Evolutionary conservation across 2,329 filamentous ascomycete species (phyloP), one percentile per base, ranked within the genome.

Genomic region (Cephalotrichum gorgonifer): DNA sequence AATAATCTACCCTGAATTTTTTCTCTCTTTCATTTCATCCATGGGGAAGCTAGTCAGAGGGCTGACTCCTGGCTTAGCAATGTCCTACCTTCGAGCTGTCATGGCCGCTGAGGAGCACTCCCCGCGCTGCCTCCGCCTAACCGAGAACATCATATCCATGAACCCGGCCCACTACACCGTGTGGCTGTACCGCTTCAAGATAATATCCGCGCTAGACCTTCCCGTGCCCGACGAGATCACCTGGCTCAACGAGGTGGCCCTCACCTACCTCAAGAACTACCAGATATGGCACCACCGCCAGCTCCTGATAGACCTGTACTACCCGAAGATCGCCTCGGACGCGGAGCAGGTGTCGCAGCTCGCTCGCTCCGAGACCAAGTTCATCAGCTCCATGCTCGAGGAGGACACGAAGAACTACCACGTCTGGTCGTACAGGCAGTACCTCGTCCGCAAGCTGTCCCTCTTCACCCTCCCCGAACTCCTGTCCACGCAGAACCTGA

Each of bases 81-180:
- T 95, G 69, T 83, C 86, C 42, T 98, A 97, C 67, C 79, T 98
- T 48, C 86, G 93, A 53, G 90, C 93, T 53, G 79, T 95, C 57
- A 98, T 98, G 91, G 86, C 87, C 14, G 74, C 73, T 44, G 85
- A 94, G 62, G 93, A 98, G 66, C 78, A 85, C 71, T 89, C 86
- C 23, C 76, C 83, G 22, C 79, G 93, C 44, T 86, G 82, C 31
- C 75, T 98, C 41, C 76, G 74, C 28, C 78, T 98, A 53, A 98
- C 93, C 4, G 85, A 89, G 62, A 82, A 91, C 65, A 83, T 98
- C 61, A 97, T 98, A 62, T 73, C 75, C 52, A 82, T 96, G 77
- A 98, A 98, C 66, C 87, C 93, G 15, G 90, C 93, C 1, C 93
- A 98, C 71, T 98, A 98, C 70, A 98, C 93, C 15, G 91, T 97